Percentiles rank a stretch among this genome's conserved stretches.
These are phyloP conservation scores for Gossypium turneri DNA, from an alignment of 345 rosid genomes.

Conservation along the genomic window DNA sequence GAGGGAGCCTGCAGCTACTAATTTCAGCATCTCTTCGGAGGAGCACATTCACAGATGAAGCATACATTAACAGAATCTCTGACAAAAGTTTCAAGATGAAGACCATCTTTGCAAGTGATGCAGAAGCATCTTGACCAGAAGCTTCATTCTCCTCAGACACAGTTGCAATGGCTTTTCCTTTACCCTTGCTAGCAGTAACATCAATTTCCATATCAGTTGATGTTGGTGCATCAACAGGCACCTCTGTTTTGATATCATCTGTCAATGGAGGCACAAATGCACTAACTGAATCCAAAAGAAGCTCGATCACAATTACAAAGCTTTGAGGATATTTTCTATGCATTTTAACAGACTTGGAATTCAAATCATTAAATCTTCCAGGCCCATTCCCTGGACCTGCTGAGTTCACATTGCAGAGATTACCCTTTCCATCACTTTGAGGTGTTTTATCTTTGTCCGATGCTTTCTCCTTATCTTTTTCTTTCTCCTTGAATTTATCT, in stretches of 20 bases:
- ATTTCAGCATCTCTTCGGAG: slow-evolving; percentile 78
- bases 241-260: slow-evolving; percentile 45
- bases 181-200: slow-evolving; percentile 65
- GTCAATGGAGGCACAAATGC: slow-evolving; percentile 61
- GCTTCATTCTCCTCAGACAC: slow-evolving; percentile 52
- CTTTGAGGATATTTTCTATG: slow-evolving; percentile 79
- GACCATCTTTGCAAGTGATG: slow-evolving; percentile 77
- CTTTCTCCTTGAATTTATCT: slow-evolving; percentile 69
- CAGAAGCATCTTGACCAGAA: slow-evolving; percentile 56
- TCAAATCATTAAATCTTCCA: slow-evolving; percentile 45
- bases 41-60: slow-evolving; percentile 74
- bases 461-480: slow-evolving; percentile 61
- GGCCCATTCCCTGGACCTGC: slow-evolving; percentile 40
- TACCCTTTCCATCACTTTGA: slow-evolving; percentile 55
- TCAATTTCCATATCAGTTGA: slow-evolving; percentile 88
- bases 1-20: slow-evolving; percentile 49
- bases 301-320: slow-evolving; percentile 76
- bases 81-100: slow-evolving; percentile 87
- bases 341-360: slow-evolving; percentile 62
- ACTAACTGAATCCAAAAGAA: slow-evolving; percentile 69
- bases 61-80: slow-evolving; percentile 77
- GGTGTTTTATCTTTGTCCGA: slow-evolving; percentile 58
- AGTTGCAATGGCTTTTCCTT: slow-evolving; percentile 82
- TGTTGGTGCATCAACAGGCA: slow-evolving; percentile 31
- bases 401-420: slow-evolving; percentile 33